phyloP scores from a whole-genome alignment of 2,329 filamentous ascomycete genomes.

The Cladosporium sp. region DNA sequence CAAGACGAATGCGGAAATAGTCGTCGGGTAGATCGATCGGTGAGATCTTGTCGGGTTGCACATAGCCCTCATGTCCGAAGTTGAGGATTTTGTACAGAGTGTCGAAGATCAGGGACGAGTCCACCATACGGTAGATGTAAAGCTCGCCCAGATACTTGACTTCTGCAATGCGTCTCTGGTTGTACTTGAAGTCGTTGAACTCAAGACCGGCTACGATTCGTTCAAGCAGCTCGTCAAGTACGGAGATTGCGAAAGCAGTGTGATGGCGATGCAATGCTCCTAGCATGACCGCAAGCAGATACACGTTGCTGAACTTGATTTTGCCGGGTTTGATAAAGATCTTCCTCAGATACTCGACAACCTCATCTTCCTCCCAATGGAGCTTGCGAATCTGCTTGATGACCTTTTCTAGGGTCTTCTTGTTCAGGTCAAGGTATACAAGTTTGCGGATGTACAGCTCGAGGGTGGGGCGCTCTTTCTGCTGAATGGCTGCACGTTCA shows the following conservation, averaged over 20 bases:
- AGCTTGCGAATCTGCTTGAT: conserved; percentile 92
- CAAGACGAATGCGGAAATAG: conserved; percentile 90
- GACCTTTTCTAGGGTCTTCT: conserved; percentile 89
- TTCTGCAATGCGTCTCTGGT: conserved; percentile 90
- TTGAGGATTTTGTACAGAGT: conserved; percentile 92
- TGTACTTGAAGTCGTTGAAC: conserved; percentile 96
- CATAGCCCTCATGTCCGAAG: conserved; percentile 81
- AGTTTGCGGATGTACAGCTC: conserved; percentile 92
- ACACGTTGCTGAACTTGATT: conserved; percentile 96
- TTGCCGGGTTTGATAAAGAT: conserved; percentile 96
- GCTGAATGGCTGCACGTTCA: conserved; percentile 87
- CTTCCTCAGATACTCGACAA: conserved; percentile 78
- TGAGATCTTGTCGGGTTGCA: conserved; percentile 74
- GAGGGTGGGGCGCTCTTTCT: conserved; percentile 92
- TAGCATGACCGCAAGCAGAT: conserved; percentile 85
- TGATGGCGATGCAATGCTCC: conserved; percentile 90
- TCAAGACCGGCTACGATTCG: conserved; percentile 85
- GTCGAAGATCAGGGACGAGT: conserved; percentile 94
- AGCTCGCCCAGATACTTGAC: conserved; percentile 95
- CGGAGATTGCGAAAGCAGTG: conserved; percentile 82
- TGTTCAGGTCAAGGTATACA: conserved; percentile 90
- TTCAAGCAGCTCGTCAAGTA: conserved; percentile 90
- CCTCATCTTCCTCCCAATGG: conserved; percentile 94
- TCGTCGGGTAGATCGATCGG: conserved; percentile 87
- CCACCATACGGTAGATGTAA: conserved; percentile 96